Evolutionary conservation across 306 rosid species (phyloP).

Genomic region (Begonia fuchsioides): DNA sequence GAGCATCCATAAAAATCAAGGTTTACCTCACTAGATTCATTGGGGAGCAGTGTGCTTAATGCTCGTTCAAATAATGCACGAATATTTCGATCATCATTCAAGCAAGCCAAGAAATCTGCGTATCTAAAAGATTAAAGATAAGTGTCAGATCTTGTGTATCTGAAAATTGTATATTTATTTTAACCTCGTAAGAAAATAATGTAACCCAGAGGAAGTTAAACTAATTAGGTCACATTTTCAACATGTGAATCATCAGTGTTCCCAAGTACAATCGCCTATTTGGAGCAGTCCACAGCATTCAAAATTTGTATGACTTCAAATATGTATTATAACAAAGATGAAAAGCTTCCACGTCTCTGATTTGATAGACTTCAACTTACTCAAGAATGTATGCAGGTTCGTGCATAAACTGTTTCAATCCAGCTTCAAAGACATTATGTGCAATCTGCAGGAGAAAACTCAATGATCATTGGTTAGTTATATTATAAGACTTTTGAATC

Average conservation of each 20-base stretch:
- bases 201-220: not conserved
- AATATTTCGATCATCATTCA: slow-evolving; percentile 89
- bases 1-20: not conserved
- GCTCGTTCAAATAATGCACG: slow-evolving; percentile 97
- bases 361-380: slow-evolving; percentile 40
- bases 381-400: slow-evolving; percentile 90
- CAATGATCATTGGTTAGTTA: too few relatives aligned
- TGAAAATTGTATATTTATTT: too few relatives aligned
- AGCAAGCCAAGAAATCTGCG: slow-evolving; percentile 83
- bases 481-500: too few relatives aligned
- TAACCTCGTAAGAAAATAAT: not conserved
- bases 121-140: slow-evolving; percentile 35
- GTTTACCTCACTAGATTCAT: slow-evolving; percentile 68
- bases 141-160: too few relatives aligned
- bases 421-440: slow-evolving; percentile 87
- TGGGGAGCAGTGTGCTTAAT: slow-evolving; percentile 63
- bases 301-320: slow-evolving; percentile 3
- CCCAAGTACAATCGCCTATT: not conserved
- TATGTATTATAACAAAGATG: not conserved
- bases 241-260: not conserved
- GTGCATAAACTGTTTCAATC: slow-evolving; percentile 78
- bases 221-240: not conserved
- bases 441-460: slow-evolving; percentile 58
- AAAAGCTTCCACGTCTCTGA: not conserved
- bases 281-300: not conserved